phyloP scores from a whole-genome alignment of 257 asterid genomes.

The Solanum megistacrolobum region DNA sequence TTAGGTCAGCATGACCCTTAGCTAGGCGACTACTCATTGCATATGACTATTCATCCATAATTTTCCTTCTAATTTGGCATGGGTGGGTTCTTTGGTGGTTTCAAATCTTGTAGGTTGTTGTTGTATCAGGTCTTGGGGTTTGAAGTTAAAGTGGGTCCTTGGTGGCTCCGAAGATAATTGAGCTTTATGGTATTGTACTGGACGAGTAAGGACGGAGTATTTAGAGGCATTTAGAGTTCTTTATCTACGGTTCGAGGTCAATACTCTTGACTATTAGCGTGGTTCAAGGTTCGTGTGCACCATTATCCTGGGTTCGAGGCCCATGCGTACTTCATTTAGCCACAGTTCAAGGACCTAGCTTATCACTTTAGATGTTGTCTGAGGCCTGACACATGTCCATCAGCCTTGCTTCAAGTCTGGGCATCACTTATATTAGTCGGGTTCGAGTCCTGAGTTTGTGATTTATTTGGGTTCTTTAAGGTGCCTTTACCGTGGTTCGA shows the following conservation, averaged over 20 bases:
- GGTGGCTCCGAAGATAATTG: not conserved
- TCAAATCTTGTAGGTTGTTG: not conserved
- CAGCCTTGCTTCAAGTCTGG: not conserved
- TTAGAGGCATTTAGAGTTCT: not conserved
- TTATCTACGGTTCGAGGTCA: not conserved
- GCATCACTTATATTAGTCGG: not conserved
- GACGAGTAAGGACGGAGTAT: not conserved
- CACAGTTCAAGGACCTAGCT: not conserved
- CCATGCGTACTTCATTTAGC: not conserved
- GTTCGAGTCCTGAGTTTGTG: not conserved
- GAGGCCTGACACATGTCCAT: not conserved
- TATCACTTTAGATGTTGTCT: not conserved
- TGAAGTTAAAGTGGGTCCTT: not conserved
- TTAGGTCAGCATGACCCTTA: not conserved
- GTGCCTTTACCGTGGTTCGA: not conserved
- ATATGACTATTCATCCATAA: not conserved
- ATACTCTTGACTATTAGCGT: too few species aligned
- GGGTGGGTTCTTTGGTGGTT: not conserved
- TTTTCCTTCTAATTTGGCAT: not conserved
- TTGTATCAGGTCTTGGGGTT: not conserved
- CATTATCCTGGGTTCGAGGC: not conserved
- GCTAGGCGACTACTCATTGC: not conserved
- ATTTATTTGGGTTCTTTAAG: not conserved
- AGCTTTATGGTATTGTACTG: not conserved
- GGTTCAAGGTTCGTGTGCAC: not conserved